Evolutionary conservation across 2,329 filamentous ascomycete genomes (phyloP).

Genomic region (Cladosporium sp.): DNA sequence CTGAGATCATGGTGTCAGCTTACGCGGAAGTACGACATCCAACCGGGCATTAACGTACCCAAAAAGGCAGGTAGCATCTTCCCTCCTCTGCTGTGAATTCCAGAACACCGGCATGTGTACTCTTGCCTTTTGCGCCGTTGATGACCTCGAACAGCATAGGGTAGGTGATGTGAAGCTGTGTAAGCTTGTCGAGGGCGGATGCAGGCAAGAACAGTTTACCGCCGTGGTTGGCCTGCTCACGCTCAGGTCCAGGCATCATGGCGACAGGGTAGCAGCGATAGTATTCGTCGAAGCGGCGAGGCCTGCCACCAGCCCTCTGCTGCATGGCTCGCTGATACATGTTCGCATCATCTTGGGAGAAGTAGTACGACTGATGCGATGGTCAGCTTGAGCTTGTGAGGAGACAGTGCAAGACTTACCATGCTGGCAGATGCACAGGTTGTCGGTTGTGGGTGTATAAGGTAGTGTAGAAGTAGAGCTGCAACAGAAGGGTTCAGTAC

Average conservation of each 20-base stretch:
- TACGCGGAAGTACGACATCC: background rate
- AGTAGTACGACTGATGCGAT: constrained; percentile 31
- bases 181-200: constrained; percentile 93
- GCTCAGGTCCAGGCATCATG: constrained; percentile 88
- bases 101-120: constrained; percentile 89
- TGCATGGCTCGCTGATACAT: constrained; percentile 54
- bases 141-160: constrained; percentile 95
- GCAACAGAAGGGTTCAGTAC: background rate
- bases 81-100: constrained; percentile 98
- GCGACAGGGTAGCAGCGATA: constrained; percentile 94
- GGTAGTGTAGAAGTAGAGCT: background rate
- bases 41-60: constrained; percentile 41
- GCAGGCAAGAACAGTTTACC: constrained; percentile 98
- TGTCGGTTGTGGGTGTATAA: background rate
- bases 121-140: constrained; percentile 74
- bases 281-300: constrained; percentile 92
- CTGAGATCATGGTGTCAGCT: constrained; percentile 33
- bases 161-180: constrained; percentile 91
- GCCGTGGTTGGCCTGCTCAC: constrained; percentile 87
- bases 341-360: constrained; percentile 52
- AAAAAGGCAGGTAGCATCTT: constrained; percentile 91
- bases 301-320: constrained; percentile 43
- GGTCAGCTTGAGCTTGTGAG: background rate
- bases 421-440: background rate
- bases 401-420: background rate